These are phyloP conservation scores for Platanthera zijinensis DNA, from an alignment of 106 monocot species.

Conservation along the genomic window DNA sequence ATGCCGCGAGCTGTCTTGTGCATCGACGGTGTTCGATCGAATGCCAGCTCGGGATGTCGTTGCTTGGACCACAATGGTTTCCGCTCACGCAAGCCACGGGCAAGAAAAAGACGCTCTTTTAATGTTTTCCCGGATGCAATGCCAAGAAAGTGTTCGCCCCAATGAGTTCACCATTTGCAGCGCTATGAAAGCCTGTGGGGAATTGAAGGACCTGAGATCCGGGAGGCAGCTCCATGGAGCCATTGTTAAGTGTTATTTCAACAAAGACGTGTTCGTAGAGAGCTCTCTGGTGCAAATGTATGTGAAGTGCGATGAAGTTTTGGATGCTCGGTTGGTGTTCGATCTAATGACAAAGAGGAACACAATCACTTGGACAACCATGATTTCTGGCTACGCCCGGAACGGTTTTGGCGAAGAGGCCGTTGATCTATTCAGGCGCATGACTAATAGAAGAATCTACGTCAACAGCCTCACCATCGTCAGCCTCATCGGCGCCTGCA, in stretches of 20 bases:
- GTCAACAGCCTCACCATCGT: slow-evolving; percentile 56
- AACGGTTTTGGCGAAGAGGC: slow-evolving; percentile 60
- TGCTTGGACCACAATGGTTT: slow-evolving; percentile 77
- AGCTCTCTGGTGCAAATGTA: slow-evolving; percentile 82
- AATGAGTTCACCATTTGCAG: slow-evolving; percentile 87
- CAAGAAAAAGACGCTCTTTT: slow-evolving; percentile 36
- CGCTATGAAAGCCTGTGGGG: slow-evolving; percentile 70
- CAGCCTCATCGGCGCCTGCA: slow-evolving; percentile 67
- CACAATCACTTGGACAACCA: slow-evolving; percentile 85
- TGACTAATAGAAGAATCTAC: slow-evolving; percentile 53
- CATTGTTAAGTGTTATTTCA: slow-evolving; percentile 44
- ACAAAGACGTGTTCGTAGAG: slow-evolving; percentile 51
- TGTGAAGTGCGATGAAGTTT: slow-evolving; percentile 43
- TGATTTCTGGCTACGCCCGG: slow-evolving; percentile 82
- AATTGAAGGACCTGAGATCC: slow-evolving; percentile 45
- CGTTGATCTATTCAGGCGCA: slow-evolving; percentile 51
- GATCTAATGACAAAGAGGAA: slow-evolving; percentile 70
- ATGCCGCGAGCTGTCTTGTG: slow-evolving; percentile 37
- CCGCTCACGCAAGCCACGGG: slow-evolving; percentile 52
- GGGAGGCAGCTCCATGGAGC: slow-evolving; percentile 77
- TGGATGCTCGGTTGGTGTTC: slow-evolving; percentile 69
- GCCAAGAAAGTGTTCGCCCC: slow-evolving; percentile 23
- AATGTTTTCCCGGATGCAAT: slow-evolving; percentile 59
- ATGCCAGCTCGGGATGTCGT: slow-evolving; percentile 55
- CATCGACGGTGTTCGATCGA: slow-evolving; percentile 34